These are phyloP conservation scores for Kappamyces sp. DNA, from an alignment of 192 early-diverging fungal species.

Conservation along the genomic window DNA sequence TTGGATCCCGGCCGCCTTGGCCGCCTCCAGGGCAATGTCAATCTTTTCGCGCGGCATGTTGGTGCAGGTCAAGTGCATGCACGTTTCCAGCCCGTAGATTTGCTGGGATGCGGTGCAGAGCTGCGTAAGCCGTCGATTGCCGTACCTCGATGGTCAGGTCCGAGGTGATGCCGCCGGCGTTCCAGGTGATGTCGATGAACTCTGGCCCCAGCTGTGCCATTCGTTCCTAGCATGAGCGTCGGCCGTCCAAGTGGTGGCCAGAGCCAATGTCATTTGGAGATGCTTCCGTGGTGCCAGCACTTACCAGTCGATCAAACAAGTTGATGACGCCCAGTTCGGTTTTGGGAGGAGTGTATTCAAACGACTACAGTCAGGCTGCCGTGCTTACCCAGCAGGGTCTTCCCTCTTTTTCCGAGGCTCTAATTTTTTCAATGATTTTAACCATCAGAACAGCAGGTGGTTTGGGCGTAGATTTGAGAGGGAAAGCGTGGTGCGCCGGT, in stretches of 20 bases:
- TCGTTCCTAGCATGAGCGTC: conserved; percentile 54
- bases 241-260: not conserved
- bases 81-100: conserved; percentile 90
- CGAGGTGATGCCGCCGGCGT: conserved; percentile 83
- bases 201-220: conserved; percentile 92
- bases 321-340: conserved; percentile 93
- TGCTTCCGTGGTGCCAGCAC: too few relatives aligned
- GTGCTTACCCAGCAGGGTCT: conserved; percentile 14
- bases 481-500: too few relatives aligned
- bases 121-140: not conserved
- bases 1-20: conserved; percentile 87
- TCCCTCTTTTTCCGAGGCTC: too few relatives aligned
- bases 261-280: not conserved
- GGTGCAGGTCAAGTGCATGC: conserved; percentile 98
- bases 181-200: conserved; percentile 97
- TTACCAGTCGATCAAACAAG: conserved; percentile 85
- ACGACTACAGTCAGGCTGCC: conserved; percentile 48
- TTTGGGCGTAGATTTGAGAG: too few relatives aligned
- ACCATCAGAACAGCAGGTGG: too few relatives aligned
- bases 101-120: conserved; percentile 71
- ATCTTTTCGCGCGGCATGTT: conserved; percentile 91
- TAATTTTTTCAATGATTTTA: too few relatives aligned
- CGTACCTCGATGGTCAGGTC: conserved; percentile 83
- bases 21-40: conserved; percentile 74
- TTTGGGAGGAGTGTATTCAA: conserved; percentile 98